Evolutionary conservation across 306 rosid genomes (phyloP).

Genomic region (Quercus agrifolia): DNA sequence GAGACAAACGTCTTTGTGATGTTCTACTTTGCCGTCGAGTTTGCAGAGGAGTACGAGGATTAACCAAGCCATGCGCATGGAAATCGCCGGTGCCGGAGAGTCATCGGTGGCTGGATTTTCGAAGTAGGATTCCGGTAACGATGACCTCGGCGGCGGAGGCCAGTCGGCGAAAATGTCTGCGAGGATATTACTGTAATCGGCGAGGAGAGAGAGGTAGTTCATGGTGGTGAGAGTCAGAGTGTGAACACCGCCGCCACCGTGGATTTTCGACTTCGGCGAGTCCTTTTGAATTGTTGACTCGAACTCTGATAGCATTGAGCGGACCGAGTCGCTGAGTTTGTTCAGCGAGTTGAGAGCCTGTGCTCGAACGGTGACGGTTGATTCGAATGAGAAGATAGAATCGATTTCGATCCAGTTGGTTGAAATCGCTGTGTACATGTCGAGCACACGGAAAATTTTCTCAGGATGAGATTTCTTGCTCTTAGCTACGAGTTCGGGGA

Average conservation of each 20-base stretch:
- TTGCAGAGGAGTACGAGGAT: conserved; percentile 62
- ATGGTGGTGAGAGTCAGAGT: conserved; percentile 37
- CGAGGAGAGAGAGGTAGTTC: conserved; percentile 48
- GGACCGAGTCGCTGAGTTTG: conserved; percentile 38
- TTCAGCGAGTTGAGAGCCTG: conserved; percentile 40
- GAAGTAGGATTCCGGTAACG: conserved; percentile 37
- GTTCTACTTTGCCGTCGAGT: conserved; percentile 57
- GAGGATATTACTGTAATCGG: conserved; percentile 50
- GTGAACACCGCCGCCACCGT: conserved; percentile 51
- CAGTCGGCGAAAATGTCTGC: conserved; percentile 48
- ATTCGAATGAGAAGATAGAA: conserved; percentile 46
- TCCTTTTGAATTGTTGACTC: conserved; percentile 50
- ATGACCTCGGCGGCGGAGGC: conserved; percentile 23
- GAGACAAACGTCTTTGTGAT: conserved; percentile 46
- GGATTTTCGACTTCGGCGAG: conserved; percentile 25
- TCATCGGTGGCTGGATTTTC: conserved; percentile 29
- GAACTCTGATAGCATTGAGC: conserved; percentile 33
- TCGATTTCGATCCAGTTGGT: conserved; percentile 58
- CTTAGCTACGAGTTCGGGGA: conserved; percentile 52
- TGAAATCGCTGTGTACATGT: conserved; percentile 44
- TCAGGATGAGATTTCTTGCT: conserved; percentile 45
- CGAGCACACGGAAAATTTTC: conserved; percentile 58
- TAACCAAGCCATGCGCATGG: conserved; percentile 44
- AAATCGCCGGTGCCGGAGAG: conserved; percentile 11
- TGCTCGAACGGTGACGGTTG: conserved; percentile 29